Evolutionary conservation across 768 basidiomycete genomes (phyloP), one percentile per base, ranked within the genome.

Genomic region (Kwoniella botswanensis): DNA sequence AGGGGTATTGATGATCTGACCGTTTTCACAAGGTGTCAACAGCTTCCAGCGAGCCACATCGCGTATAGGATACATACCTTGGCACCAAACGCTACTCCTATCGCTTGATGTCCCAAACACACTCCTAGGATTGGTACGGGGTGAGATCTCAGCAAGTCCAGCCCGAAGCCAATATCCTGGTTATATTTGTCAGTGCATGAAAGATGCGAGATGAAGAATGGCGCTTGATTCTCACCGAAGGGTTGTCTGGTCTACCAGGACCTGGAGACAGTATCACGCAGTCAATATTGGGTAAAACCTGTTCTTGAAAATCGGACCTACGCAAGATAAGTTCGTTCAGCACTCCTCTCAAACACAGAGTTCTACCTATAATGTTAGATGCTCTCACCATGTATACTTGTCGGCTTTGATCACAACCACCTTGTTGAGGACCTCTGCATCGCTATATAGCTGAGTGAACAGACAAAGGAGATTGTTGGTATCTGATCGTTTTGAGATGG

Each of bases 181-280:
- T 12, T 12, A 11, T 10, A 12, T 15, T 2, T 15, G 18, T 50
- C 57, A 67, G 65, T 17, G 0, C 52, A 42, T 22, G 54, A 22
- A 7, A 21, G 11, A 4, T 22, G 21, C 29, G 21, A 21, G 18
- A 41, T 60, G 13, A 21, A 15, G 22, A 18, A 60, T 12, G 24
- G 10, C 13, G 21, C 13, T 52, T 1, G 24, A 24, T 15, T 0
- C 80, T 70, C 59, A 82, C 80, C 21, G 70, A 41, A 21, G 76
- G 73, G 24, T 73, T 79, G 64, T 82, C 81, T 4, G 84, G 81
- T 55, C 79, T 50, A 9, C 84, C 84, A 7, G 84, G 84, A 11
- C 84, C 84, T 22, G 84, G 84, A 1, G 84, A 84, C 3, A 84
- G 76, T 57, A 84, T 81, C 21, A 84, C 70, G 65, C 82, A 83